Base-by-base conservation (phyloP, 1,139 yeast species). In the Saccharomycopsis phalli region DNA sequence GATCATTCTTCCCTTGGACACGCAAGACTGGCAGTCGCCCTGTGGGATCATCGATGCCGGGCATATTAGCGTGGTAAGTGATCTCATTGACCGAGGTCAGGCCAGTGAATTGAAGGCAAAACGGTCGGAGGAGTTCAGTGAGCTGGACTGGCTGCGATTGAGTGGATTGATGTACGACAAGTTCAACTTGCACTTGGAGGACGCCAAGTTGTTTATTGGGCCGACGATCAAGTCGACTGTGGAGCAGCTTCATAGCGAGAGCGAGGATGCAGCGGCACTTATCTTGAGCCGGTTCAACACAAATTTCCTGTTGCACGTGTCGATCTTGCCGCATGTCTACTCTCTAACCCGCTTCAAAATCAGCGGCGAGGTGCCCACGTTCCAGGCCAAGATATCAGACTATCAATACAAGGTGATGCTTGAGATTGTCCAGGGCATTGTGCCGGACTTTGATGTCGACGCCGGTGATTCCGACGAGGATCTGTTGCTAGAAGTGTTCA, bases 31-130 rank as follows among this genome's bases (percentile, higher is more conserved):
- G 76, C 69, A 81, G 32, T 77, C 96, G 0, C 94, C 96, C 0
- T 95, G 94, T 47, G 88, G 91, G 3, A 75, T 91, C 11, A 67
- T 93, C 43, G 98, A 93, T 68, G 96, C 97, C 11, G 99, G 99
- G 53, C 96, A 91, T 57, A 80, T 93, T 26, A 79, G 88, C 52
- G 76, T 91, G 5, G 63, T 69, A 2, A 84, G 95, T 57, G 91
- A 87, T 49, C 67, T 88, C 35, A 95, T 81, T 2, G 84, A 84
- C 37, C 74, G 74, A 50, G 70, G 73, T 3, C 75, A 74, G 38
- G 72, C 87, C 30, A 23, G 17, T 11, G 80, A 80, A 47, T 74
- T 88, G 39, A 86, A 80, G 52, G 65, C 74, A 6, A 76, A 84
- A 55, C 66, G 69, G 32, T 68, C 74, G 4, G 73, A 73, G 36